These are phyloP conservation scores for Saturnispora mendoncae DNA, from an alignment of 805 yeast genomes.

Conservation along the genomic window DNA sequence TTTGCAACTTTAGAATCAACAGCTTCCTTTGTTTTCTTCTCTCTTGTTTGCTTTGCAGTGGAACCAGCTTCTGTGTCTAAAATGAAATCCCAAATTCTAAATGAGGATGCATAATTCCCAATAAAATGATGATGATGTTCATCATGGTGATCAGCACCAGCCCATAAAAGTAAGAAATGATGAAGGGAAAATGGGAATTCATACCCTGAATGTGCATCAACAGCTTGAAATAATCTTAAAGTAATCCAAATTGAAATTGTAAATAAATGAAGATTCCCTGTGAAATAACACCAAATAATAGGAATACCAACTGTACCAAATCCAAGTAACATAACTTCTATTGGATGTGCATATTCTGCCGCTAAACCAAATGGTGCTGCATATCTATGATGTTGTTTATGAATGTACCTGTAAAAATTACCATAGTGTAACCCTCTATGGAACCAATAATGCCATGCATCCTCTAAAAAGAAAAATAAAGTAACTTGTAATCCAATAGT, in stretches of 20 bases:
- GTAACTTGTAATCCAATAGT: conserved; percentile 59
- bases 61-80: conserved; percentile 88
- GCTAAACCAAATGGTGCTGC: conserved; percentile 97
- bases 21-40: conserved; percentile 46
- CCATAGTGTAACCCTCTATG: conserved; percentile 89
- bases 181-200: conserved; percentile 96
- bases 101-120: conserved; percentile 90
- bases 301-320: conserved; percentile 97
- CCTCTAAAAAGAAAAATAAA: conserved; percentile 79
- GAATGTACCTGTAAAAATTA: conserved; percentile 82
- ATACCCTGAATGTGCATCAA: conserved; percentile 96
- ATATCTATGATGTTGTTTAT: conserved; percentile 95
- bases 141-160: conserved; percentile 98
- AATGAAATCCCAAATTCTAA: conserved; percentile 91
- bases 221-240: conserved; percentile 87
- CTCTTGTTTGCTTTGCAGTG: conserved; percentile 68
- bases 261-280: conserved; percentile 73
- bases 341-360: conserved; percentile 97
- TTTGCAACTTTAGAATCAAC: conserved; percentile 37
- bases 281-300: conserved; percentile 66
- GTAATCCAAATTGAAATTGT: conserved; percentile 88
- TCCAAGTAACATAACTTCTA: conserved; percentile 84
- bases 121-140: conserved; percentile 93
- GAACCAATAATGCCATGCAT: conserved; percentile 94
- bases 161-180: conserved; percentile 92